Evolutionary conservation across 805 yeast species (phyloP), one percentile per base, ranked within the genome.

Genomic region (Cephaloascus albidus): DNA sequence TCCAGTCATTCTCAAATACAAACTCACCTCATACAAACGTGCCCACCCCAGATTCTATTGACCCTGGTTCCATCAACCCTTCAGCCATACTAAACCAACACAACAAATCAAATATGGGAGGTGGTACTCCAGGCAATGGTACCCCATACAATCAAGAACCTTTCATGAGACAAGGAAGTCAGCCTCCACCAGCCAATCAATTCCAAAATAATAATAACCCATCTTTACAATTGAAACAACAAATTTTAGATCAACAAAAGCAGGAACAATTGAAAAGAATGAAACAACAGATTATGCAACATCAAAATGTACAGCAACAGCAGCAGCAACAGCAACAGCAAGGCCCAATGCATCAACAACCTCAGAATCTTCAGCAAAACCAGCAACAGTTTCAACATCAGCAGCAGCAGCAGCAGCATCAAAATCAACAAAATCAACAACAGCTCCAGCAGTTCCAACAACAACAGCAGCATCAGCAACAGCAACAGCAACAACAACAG

Each of bases 341-440:
- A 36, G n/a, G 10, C 10, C 26, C 10, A 36, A 10, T 14, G 3
- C 26, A 4, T 26, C 15, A 35, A 10, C 10, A 18, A 14, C 28
- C 10, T 3, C 19, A 20, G 20, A 10, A 35, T 10, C 28, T 20
- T 20, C 37, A 35, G 20, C 18, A 20, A 35, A 8, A 35, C 10
- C 37, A 35, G 17, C 33, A 33, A 37, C 42, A 40, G 15, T 40
- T 41, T n/a, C 47, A 44, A 19, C 42, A 36, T 20, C 46, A 41
- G 23, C 43, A 39, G 20, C 20, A 26, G 10, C 39, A 33, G n/a
- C 40, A 26, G 28, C 45, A 30, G 20, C 44, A 38, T 15, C 23
- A 20, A 17, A 47, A 36, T 20, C 46, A 44, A 6, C 44, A 44
- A 38, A 41, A 35, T 36, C 40, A 38, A 39, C 42, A 32, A 38